These are phyloP conservation scores for Hyphopichia buzzinii DNA, from an alignment of 1,139 yeast species.

Conservation along the genomic window DNA sequence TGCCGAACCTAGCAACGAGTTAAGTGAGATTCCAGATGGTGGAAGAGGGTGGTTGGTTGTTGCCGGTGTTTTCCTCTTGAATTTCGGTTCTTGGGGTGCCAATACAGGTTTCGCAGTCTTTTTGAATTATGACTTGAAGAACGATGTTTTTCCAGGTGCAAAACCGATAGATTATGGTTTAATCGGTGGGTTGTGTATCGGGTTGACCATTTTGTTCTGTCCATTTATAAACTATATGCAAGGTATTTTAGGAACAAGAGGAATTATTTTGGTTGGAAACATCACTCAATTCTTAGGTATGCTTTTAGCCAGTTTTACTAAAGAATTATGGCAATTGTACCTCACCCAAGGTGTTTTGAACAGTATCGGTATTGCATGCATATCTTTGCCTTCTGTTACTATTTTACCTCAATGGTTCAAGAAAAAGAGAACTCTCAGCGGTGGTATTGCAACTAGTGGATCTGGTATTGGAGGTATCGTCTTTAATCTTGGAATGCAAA, in stretches of 20 bases:
- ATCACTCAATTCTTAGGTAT: slow-evolving; percentile 48
- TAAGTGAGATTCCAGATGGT: slow-evolving; percentile 24
- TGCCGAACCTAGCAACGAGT: no score
- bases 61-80: slow-evolving; percentile 38
- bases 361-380: slow-evolving; percentile 26
- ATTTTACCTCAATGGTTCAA: slow-evolving; percentile 62
- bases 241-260: slow-evolving; percentile 40
- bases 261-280: slow-evolving; percentile 41
- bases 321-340: slow-evolving; percentile 36
- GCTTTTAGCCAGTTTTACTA: slow-evolving; percentile 53
- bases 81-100: slow-evolving; percentile 54
- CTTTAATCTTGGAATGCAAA: slow-evolving; percentile 31
- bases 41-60: slow-evolving; percentile 53
- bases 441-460: slow-evolving; percentile 54
- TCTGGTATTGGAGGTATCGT: slow-evolving; percentile 32
- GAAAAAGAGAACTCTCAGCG: slow-evolving; percentile 54
- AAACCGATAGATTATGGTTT: slow-evolving; percentile 38
- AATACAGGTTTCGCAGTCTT: slow-evolving; percentile 55
- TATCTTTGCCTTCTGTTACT: slow-evolving; percentile 35
- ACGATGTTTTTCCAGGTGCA: slow-evolving; percentile 38
- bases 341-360: slow-evolving; percentile 30
- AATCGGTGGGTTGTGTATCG: slow-evolving; percentile 44
- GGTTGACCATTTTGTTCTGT: slow-evolving; percentile 30
- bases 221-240: slow-evolving; percentile 41
- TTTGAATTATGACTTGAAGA: slow-evolving; percentile 42